Base-by-base conservation (phyloP, 257 asterid genomes). In the Solanum megistacrolobum region DNA sequence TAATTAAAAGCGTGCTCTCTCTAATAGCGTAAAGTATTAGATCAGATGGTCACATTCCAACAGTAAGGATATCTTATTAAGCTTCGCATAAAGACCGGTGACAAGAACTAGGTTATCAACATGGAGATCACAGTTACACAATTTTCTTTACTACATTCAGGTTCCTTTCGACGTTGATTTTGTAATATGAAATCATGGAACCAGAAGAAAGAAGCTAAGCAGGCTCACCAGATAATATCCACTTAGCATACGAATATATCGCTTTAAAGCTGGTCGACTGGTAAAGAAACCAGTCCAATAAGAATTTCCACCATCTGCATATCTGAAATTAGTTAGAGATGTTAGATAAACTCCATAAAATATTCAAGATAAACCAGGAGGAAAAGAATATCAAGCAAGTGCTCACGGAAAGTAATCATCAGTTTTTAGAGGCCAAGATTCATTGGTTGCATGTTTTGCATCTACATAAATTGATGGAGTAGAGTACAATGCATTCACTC, bases 321-420 rank as follows among this genome's bases (percentile, higher is more conserved):
- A 96, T 88, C 98, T 96, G 88, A 85, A 76, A 81, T 29, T 88
- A 89, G 68, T 16, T 27, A 38, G 8, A 29, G 84, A 76, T 78
- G 85, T 81, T 52, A 81, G 85, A 81, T 81, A 34, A 39, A 84
- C 55, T 86, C 39, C 20, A 36, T 29, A 27, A 82, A 83, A 86
- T 81, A 52, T 38, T 43, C 48, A 66, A 14, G 34, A 41, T 48
- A 79, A 46, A 84, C 20, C 71, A 71, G 32, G 76, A 83, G 68
- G 75, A 20, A 75, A 68, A 66, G 39, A 84, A 81, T 86, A 78
- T 87, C 88, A 79, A 65, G 12, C 43, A 38, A 46, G 25, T 48
- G 73, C 98, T 92, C 91, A 96, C 99, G 99, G 99, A 89, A 95
- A 96, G 92, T 93, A 96, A 88, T 96, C 99, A 89, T 93, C 98